Evolutionary conservation across 1,284 basidiomycete genomes (phyloP).

Genomic region (Apiotrichum porosum): DNA sequence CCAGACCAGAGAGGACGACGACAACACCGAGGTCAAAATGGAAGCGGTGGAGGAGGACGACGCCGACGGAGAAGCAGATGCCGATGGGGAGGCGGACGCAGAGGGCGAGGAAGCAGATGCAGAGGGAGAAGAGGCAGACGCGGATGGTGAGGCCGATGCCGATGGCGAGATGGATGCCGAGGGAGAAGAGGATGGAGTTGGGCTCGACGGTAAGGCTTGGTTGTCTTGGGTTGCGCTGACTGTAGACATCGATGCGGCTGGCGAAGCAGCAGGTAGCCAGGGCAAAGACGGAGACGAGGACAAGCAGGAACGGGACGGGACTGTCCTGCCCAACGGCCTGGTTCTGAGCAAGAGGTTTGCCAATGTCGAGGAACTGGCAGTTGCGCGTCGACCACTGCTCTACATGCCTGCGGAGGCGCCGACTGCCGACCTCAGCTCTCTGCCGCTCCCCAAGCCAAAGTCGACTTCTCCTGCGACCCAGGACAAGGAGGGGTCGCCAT

Average conservation of each 20-base stretch:
- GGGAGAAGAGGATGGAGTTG: slow-evolving; percentile 29
- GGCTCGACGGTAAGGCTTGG: slow-evolving; percentile 25
- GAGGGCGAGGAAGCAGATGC: slow-evolving; percentile 5
- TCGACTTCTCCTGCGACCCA: background rate
- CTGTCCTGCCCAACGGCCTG: slow-evolving; percentile 31
- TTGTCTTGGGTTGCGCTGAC: background rate
- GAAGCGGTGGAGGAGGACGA: slow-evolving; percentile 29
- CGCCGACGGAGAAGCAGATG: slow-evolving; percentile 14
- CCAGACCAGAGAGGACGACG: slow-evolving; percentile 17
- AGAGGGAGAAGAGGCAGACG: slow-evolving; percentile 16
- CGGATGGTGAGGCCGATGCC: slow-evolving; percentile 20
- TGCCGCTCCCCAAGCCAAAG: slow-evolving; percentile 12
- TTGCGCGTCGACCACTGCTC: slow-evolving; percentile 31
- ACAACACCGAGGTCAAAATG: slow-evolving; percentile 18
- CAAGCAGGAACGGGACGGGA: slow-evolving; percentile 20
- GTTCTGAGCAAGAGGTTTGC: slow-evolving; percentile 38
- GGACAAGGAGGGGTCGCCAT: slow-evolving; percentile 7
- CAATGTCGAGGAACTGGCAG: slow-evolving; percentile 28
- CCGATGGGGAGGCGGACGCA: slow-evolving; percentile 10
- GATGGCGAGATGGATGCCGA: slow-evolving; percentile 27
- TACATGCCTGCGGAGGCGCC: slow-evolving; percentile 29
- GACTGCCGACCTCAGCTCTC: slow-evolving; percentile 31
- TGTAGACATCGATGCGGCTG: slow-evolving; percentile 14
- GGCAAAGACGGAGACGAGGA: slow-evolving; percentile 15
- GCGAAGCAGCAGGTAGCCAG: slow-evolving; percentile 1